A percentile compares a stretch with the other conserved stretches of the same genome.
phyloP scores from a whole-genome alignment of 768 basidiomycete species.

The Mycena vulgaris region DNA sequence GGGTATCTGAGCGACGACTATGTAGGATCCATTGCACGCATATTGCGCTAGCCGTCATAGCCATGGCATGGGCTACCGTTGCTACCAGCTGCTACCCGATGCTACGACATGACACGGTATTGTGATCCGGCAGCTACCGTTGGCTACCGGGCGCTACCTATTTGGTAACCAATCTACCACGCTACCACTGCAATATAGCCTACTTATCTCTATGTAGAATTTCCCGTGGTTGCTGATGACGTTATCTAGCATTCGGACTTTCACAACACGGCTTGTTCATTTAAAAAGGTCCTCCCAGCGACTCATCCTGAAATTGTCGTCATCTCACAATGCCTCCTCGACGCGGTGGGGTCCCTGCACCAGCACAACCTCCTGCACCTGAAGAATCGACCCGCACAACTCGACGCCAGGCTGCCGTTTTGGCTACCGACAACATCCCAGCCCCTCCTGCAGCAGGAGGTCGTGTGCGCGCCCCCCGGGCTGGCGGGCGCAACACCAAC shows the following conservation, averaged over 20 bases:
- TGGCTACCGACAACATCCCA: constrained; percentile 19
- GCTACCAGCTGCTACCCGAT: too few species aligned
- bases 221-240: too few species aligned
- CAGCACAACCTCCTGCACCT: constrained; percentile 7
- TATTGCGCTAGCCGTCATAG: too few species aligned
- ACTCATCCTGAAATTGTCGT: constrained; percentile 24
- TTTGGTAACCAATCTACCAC: too few species aligned
- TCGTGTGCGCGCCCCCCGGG: constrained; percentile 8
- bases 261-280: constrained; percentile 13
- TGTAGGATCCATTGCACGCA: too few species aligned
- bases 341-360: constrained; percentile 7
- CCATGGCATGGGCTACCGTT: too few species aligned
- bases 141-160: too few species aligned
- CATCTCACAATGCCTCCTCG: constrained; percentile 24
- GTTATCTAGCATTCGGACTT: constrained; percentile 19
- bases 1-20: too few species aligned
- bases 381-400: constrained; percentile 1
- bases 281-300: constrained; percentile 19
- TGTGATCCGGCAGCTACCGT: too few species aligned
- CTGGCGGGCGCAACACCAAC: constrained; percentile 11
- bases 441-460: constrained; percentile 21
- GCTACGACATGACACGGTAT: too few species aligned
- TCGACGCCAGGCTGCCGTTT: constrained; percentile 13
- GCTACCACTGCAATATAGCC: too few species aligned
- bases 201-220: too few species aligned